Conservation (phyloP, 1,139 yeast species). For the Yamadazyma jaroonii region DNA sequence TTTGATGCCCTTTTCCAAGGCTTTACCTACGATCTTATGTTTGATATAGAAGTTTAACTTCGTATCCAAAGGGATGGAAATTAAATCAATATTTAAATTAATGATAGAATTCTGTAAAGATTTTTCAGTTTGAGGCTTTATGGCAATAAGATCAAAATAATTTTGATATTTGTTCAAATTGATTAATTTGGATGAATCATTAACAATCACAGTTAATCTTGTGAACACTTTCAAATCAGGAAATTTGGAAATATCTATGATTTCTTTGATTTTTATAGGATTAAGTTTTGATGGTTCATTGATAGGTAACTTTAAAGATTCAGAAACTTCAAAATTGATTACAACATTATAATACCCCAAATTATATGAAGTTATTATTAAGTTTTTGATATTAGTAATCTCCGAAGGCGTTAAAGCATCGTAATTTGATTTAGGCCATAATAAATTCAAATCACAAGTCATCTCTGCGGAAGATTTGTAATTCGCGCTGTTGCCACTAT, state of each 20-base stretch:
- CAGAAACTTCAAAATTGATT: constrained; percentile 60
- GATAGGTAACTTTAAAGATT: constrained; percentile 56
- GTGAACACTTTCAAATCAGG: constrained; percentile 53
- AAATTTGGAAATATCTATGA: constrained; percentile 22
- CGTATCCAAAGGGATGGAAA: constrained; percentile 65
- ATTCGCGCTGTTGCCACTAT: background rate
- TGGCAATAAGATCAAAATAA: constrained; percentile 76
- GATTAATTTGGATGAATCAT: constrained; percentile 77
- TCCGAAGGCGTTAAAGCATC: constrained; percentile 39
- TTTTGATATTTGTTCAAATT: constrained; percentile 60
- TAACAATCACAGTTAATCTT: constrained; percentile 70
- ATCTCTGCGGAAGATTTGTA: constrained; percentile 1
- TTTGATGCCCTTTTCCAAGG: constrained; percentile 76
- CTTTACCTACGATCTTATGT: constrained; percentile 83
- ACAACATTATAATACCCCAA: constrained; percentile 77
- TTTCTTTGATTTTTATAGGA: constrained; percentile 32
- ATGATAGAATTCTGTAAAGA: constrained; percentile 73
- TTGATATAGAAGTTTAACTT: constrained; percentile 75
- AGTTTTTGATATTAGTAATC: constrained; percentile 42
- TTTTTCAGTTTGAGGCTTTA: constrained; percentile 77
- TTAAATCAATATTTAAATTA: constrained; percentile 72
- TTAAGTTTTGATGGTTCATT: constrained; percentile 30
- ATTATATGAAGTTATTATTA: constrained; percentile 53
- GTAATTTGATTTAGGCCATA: constrained; percentile 69
- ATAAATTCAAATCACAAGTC: constrained; percentile 66